Conservation (phyloP, 371 early-diverging fungal species). For the Lichtheimia hyalospora region DNA sequence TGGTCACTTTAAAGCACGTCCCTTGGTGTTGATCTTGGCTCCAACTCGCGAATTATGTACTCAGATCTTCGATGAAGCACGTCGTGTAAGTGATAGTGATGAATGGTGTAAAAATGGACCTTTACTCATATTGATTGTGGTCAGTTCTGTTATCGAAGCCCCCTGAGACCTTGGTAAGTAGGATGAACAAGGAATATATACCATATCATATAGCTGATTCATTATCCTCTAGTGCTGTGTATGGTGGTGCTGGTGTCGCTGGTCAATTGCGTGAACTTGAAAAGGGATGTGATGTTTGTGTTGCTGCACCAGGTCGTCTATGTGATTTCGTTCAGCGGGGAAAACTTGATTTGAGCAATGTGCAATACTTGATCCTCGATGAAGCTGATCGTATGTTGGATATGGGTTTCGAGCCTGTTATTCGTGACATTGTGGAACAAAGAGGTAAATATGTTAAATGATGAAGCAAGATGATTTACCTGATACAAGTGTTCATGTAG, state of each 20-base stretch:
- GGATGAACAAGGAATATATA: neutral
- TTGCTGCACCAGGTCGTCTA: conserved; percentile 98
- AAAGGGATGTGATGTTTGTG: conserved; percentile 88
- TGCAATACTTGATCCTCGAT: conserved; percentile 88
- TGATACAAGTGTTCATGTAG: neutral
- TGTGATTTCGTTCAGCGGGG: conserved; percentile 85
- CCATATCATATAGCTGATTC: neutral
- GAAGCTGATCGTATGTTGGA: conserved; percentile 97
- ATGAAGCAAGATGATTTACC: neutral
- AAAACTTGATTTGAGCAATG: conserved; percentile 72
- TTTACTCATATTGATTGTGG: too few relatives aligned
- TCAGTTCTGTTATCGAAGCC: conserved; percentile 47
- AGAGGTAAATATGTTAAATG: conserved; percentile 30
- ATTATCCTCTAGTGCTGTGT: conserved; percentile 56
- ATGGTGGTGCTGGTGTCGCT: conserved; percentile 50
- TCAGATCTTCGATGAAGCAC: conserved; percentile 49
- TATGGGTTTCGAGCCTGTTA: conserved; percentile 96
- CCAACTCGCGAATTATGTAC: conserved; percentile 49
- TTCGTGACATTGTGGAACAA: conserved; percentile 87
- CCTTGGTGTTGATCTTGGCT: conserved; percentile 40
- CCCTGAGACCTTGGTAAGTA: conserved; percentile 49
- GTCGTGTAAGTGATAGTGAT: conserved; percentile 28
- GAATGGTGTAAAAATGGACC: neutral
- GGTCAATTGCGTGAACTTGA: conserved; percentile 55
- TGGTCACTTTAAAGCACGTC: conserved; percentile 26